Evolutionary conservation across 257 asterid genomes (phyloP).

Genomic region (Striga asiatica): DNA sequence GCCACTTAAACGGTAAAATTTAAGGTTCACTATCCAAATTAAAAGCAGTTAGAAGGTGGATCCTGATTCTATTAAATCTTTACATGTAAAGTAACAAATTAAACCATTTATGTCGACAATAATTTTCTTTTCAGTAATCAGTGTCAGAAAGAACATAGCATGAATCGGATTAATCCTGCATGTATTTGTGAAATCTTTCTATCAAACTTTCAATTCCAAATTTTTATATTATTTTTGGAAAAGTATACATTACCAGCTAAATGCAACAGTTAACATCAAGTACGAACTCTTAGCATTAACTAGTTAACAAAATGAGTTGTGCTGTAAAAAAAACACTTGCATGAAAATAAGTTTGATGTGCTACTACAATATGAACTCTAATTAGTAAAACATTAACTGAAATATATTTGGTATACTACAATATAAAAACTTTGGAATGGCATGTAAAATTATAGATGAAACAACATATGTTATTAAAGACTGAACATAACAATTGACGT

Average conservation of each 20-base stretch:
- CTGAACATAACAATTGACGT: not conserved
- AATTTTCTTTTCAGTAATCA: too few species aligned
- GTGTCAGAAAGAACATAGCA: too few species aligned
- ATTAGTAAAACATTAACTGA: too few species aligned
- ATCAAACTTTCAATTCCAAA: not conserved
- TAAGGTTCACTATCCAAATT: too few species aligned
- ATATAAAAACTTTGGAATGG: not conserved
- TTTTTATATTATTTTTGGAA: not conserved
- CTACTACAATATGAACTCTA: not conserved
- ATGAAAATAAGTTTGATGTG: not conserved
- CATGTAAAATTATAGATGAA: not conserved
- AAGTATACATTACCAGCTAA: not conserved
- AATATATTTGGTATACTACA: conserved; percentile 10
- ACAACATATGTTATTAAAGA: not conserved
- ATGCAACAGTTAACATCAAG: not conserved
- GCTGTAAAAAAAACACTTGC: not conserved
- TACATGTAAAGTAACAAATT: too few species aligned
- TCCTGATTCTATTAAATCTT: too few species aligned
- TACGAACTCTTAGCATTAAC: not conserved
- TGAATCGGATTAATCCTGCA: not conserved
- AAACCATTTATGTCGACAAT: too few species aligned
- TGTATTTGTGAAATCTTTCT: not conserved
- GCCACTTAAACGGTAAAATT: too few species aligned
- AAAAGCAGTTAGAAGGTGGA: too few species aligned
- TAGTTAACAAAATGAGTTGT: not conserved